These are phyloP conservation scores for Flaveria brownii DNA, from an alignment of 129 eudicot species.

Conservation along the genomic window DNA sequence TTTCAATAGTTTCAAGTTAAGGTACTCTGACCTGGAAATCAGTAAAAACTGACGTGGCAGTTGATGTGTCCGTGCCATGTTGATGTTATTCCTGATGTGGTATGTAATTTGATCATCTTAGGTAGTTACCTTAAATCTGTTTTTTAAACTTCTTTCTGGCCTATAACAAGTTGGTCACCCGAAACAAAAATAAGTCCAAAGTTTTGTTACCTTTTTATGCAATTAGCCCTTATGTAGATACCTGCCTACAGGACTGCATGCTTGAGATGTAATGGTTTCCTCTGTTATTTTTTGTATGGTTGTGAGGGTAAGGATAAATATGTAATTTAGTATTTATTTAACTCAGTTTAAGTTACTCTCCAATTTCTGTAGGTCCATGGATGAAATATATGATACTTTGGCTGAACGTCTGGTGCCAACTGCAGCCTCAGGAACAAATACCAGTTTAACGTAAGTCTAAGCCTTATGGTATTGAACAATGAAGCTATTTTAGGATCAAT, in stretches of 20 bases:
- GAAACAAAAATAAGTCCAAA: background rate
- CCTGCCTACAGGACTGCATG: slow-evolving; percentile 12
- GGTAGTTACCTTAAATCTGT: background rate
- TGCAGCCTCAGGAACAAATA: slow-evolving; percentile 72
- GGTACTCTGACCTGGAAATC: slow-evolving; percentile 3
- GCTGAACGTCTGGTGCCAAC: slow-evolving; percentile 84
- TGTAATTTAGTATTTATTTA: background rate
- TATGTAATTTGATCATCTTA: background rate
- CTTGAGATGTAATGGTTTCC: background rate
- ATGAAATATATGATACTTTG: slow-evolving; percentile 75
- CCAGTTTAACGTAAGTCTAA: slow-evolving; percentile 68
- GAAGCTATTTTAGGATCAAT: slow-evolving; percentile 6
- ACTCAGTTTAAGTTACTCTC: slow-evolving; percentile 15
- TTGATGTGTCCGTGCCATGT: background rate
- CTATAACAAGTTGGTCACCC: background rate
- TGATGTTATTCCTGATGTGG: background rate
- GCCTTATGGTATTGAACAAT: slow-evolving; percentile 1
- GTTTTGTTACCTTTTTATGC: background rate
- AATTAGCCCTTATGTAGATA: slow-evolving; percentile 9
- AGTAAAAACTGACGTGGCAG: background rate
- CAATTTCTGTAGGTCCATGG: slow-evolving; percentile 61
- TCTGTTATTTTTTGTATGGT: slow-evolving; percentile 10
- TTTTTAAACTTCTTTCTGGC: background rate
- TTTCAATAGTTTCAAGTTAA: background rate
- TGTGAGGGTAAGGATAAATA: background rate